phyloP scores from a whole-genome alignment of 2,329 filamentous ascomycete species.

The Fusarium poae region DNA sequence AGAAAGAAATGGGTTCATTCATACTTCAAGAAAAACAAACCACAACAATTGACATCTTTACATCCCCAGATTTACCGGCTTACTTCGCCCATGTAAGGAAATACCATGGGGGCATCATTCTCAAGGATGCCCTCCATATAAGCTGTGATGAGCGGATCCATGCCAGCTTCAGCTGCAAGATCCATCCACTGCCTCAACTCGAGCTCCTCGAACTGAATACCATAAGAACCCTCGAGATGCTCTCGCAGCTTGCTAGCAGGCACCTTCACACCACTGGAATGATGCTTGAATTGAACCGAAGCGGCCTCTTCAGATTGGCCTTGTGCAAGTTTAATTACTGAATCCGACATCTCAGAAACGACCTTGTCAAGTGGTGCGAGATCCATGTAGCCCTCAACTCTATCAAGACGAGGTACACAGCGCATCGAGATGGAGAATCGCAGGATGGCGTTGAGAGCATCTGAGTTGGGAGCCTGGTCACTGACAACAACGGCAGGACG shows the following conservation, averaged over 20 bases:
- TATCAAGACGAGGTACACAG: not conserved
- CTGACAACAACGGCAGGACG: not conserved
- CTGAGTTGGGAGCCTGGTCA: not conserved
- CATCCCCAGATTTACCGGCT: no score
- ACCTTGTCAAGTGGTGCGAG: not conserved
- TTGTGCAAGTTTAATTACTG: not conserved
- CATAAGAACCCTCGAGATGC: not conserved
- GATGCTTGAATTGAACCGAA: not conserved
- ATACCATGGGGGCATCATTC: not conserved
- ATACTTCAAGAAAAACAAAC: not conserved
- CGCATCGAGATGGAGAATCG: constrained; percentile 2
- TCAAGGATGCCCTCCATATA: constrained; percentile 6
- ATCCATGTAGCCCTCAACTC: constrained; percentile 1
- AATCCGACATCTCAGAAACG: not conserved
- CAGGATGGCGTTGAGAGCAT: constrained; percentile 2
- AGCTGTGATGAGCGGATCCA: constrained; percentile 4
- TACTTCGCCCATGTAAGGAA: not conserved
- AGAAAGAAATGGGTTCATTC: not conserved
- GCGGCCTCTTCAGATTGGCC: not conserved
- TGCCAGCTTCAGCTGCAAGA: not conserved
- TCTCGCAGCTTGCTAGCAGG: not conserved
- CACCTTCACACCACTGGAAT: constrained; percentile 1
- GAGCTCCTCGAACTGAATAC: not conserved
- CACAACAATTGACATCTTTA: no score
- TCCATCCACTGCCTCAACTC: constrained; percentile 1